Base-by-base conservation (phyloP, 2,329 filamentous ascomycete species). In the Cadophora gregata region DNA sequence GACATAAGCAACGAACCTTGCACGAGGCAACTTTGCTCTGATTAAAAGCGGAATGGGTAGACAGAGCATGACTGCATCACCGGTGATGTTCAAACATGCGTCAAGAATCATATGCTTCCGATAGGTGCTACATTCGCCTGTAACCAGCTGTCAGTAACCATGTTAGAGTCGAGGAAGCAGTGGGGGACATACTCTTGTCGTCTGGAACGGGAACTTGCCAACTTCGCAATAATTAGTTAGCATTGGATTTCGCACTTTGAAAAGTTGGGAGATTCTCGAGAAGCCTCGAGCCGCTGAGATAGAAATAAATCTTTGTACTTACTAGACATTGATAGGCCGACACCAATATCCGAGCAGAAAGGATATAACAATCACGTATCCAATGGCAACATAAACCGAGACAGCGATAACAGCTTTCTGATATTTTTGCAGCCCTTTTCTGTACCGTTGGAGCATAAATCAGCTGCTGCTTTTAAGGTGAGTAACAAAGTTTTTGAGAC, bases 101-200 rank as follows among this genome's bases (percentile, higher is more conserved):
- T 53, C 48, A n/a, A 53, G 48, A 16, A 53, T 53, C 48, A 53
- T 53, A 31, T 53, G 48, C 29, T 53, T 53, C 6, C 48, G 14
- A 14, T 53, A 53, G 8, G 48, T 53, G 16, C 24, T 31, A 16
- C 48, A 53, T 16, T 53, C 48, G 12, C 27, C 48, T 53, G 14
- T 14, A 14, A 47, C n/a, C 5, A 8, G 19, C n/a, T 47, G 42
- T 47, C n/a, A 47, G 42, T n/a, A 47, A 4, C 5, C 16, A 42
- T 42, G 19, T 3, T 7, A 25, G 24, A 53, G 24, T 29, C 6
- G 48, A 2, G 48, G 9, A 29, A 10, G 8, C 16, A 4, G 16
- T 10, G 9, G 3, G 14, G 12, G 5, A 42, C 48, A 9, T 53
- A 53, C 48, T 31, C 4, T 53, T 29, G 1, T 31, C 24, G 24